Base-by-base conservation (phyloP, 1,139 yeast species). In the Scheffersomyces insectosa region DNA sequence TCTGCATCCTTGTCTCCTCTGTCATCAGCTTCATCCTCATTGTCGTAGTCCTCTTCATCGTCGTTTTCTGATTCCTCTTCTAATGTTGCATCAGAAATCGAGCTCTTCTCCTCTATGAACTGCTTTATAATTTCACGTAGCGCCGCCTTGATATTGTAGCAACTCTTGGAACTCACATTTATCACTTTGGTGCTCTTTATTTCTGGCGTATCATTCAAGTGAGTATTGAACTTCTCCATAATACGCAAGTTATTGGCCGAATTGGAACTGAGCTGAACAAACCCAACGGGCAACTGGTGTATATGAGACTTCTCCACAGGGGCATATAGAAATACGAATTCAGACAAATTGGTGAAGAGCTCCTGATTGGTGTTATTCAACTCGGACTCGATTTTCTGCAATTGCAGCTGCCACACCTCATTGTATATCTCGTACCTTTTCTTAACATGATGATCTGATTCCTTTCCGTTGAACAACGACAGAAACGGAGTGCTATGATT, bases 221-320 rank as follows among this genome's bases (percentile, higher is more conserved):
- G 64, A 11, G 47, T 50, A 15, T 62, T 59, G 41, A 79, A 70
- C 42, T 79, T 79, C 10, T 65, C 62, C 23, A 80, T 55, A 15
- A 81, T 71, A 28, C 79, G 62, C 11, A 71, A 59, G 52, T 80
- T 82, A 46, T 80, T 79, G n/a, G 85, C 78, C 7, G 77, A 73
- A 53, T 80, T 80, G 12, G 86, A 70, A 12, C 83, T 80, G 42
- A 82, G 65, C 45, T 72, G 73, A 4, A 82, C 58, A 42, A 79
- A 65, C 1, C 76, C 80, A 2, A 77, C 66, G 3, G 66, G 66
- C 7, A 79, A 49, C 36, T 16, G 31, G 40, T 23, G 33, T 20
- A 76, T 56, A 20, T 20, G 25, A 20, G 25, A 20, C 25, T 20
- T 20, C 25, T 8, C 25, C 3, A 20, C 8, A 6, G 25, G 25